Evolutionary conservation across 2,329 filamentous ascomycete species (phyloP).

Genomic region (Eurotiales sp.): DNA sequence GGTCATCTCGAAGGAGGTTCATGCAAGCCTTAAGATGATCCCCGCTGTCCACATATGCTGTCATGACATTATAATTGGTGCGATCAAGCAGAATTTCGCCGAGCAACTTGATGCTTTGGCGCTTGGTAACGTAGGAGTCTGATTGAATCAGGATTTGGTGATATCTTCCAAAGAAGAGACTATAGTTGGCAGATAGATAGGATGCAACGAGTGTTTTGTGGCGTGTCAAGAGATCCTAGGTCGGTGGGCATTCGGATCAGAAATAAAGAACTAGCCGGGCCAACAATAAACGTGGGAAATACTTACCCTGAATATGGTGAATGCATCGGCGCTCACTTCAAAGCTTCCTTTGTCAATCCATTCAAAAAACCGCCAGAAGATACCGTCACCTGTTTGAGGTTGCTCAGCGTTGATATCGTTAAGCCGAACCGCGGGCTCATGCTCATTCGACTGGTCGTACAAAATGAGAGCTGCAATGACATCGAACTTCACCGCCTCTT

Average conservation of each 20-base stretch:
- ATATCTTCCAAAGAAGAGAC: conserved; percentile 87
- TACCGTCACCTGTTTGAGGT: conserved; percentile 72
- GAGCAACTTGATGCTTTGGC: conserved; percentile 94
- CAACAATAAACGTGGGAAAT: neutral
- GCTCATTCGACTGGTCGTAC: conserved; percentile 79
- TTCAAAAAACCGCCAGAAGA: conserved; percentile 95
- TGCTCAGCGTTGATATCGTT: conserved; percentile 72
- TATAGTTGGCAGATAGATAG: conserved; percentile 86
- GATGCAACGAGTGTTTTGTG: conserved; percentile 88
- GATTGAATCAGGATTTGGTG: conserved; percentile 85
- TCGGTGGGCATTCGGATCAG: conserved; percentile 2
- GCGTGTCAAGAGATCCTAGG: conserved; percentile 82
- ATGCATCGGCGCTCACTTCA: conserved; percentile 94
- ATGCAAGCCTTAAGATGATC: conserved; percentile 98
- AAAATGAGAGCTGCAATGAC: conserved; percentile 85
- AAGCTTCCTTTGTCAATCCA: conserved; percentile 98
- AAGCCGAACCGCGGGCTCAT: conserved; percentile 71
- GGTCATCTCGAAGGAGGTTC: conserved; percentile 91
- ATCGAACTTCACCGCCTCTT: conserved; percentile 88
- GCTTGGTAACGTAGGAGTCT: conserved; percentile 94
- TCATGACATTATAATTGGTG: conserved; percentile 98
- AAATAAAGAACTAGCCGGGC: neutral
- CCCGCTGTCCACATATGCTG: conserved; percentile 87
- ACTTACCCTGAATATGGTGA: conserved; percentile 88
- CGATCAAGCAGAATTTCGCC: conserved; percentile 92